Base-by-base conservation (phyloP, 495 filamentous ascomycete genomes). In the Lindgomyces ingoldianus region DNA sequence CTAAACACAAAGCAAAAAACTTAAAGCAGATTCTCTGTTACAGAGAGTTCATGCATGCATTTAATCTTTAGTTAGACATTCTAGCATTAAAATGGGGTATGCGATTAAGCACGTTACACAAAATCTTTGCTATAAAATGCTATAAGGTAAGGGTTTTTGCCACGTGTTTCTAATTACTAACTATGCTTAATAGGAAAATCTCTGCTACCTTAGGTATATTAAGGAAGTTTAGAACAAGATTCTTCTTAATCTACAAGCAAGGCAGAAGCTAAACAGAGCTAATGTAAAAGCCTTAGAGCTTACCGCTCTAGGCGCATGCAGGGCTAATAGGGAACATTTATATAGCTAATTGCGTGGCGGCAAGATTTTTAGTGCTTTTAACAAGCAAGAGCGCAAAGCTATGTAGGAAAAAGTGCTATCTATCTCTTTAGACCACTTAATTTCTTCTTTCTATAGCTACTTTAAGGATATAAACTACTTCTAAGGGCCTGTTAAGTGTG, bases 51-150 rank as follows among this genome's bases (percentile, higher is more conserved):
- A 55, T 55, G 26, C 6, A 55, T 55, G 26, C 26, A 39, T 55
- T 55, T 55, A 33, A 55, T 55, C 51, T 55, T 33, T 19, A 55
- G 30, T 55, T 55, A 55, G 51, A 55, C 18, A 55, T 55, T 55
- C 51, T 19, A 3, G 29, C 26, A 55, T 55, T 55, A 19, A 55
- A 55, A 55, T 55, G 18, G 51, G 30, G 51, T 39, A 55, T 55
- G 18, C 18, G 18, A 36, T 55, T 55, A 19, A 55, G 51, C 18
- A 55, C 22, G 29, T 55, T 55, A 55, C 26, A 55, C 18, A 55
- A 55, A 55, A 55, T 55, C 27, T 55, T 55, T 33, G 51, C 51
- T 39, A 55, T 19, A 33, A 55, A 55, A 55, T 55, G 18, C 29
- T 30, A 55, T 55, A 33, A 55, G 51, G 26, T 55, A 55, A 55